Conservation (phyloP, 306 rosid species). For the Ormosia semicastrata region DNA sequence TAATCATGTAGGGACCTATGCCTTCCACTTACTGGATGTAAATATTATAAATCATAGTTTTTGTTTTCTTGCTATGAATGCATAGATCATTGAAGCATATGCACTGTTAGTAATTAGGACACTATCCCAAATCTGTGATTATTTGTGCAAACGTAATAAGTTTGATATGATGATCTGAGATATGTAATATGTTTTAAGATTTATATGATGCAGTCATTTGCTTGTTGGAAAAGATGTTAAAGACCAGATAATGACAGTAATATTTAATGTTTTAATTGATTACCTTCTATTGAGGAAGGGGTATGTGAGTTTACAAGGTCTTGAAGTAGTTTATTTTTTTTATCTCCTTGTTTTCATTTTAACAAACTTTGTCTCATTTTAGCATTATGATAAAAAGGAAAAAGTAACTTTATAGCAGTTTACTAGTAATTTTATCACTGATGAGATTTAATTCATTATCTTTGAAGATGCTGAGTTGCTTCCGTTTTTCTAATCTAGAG, state of each 20-base stretch:
- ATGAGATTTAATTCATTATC: conserved; percentile 30
- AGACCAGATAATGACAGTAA: background rate
- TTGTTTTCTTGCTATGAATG: conserved; percentile 15
- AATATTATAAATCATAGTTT: conserved; percentile 3
- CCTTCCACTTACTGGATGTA: background rate
- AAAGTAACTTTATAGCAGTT: background rate
- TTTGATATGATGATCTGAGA: conserved; percentile 10
- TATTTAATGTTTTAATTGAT: background rate
- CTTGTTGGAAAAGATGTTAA: background rate
- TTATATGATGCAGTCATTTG: conserved; percentile 3
- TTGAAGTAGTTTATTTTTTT: conserved; percentile 22
- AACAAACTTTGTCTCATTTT: background rate
- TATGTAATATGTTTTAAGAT: background rate
- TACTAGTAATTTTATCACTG: conserved; percentile 8
- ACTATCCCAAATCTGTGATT: conserved; percentile 2
- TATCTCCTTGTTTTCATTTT: background rate
- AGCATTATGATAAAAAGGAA: conserved; percentile 1
- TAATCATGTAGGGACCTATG: background rate
- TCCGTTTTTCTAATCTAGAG: conserved; percentile 59
- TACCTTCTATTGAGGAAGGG: background rate
- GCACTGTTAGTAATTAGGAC: conserved; percentile 16
- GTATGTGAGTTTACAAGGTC: conserved; percentile 13
- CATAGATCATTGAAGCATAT: conserved; percentile 1
- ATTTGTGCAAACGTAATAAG: background rate
- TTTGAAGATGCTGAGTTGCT: conserved; percentile 39